A percentile compares a stretch with the other conserved stretches of the same genome.
Evolutionary conservation across 2,329 filamentous ascomycete species (phyloP).

Genomic region (Pseudomassariella vexata): DNA sequence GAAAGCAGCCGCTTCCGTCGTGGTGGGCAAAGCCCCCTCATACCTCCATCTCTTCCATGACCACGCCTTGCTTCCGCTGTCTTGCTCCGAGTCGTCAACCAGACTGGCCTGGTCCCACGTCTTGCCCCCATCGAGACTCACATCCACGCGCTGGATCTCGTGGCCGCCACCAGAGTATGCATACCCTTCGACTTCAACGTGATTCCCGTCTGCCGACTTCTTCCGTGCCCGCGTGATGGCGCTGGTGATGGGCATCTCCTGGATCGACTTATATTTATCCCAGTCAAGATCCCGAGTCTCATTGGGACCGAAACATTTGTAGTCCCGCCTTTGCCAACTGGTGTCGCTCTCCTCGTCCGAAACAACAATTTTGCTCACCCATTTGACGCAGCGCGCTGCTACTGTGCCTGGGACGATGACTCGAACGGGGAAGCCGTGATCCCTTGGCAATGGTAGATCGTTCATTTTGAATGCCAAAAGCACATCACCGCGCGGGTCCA

Average conservation of each 20-base stretch:
- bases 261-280: slow-evolving; percentile 57
- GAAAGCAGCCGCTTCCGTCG: slow-evolving; percentile 46
- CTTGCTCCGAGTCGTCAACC: slow-evolving; percentile 37
- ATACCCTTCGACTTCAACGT: slow-evolving; percentile 48
- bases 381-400: slow-evolving; percentile 63
- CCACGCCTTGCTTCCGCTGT: slow-evolving; percentile 46
- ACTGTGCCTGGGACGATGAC: slow-evolving; percentile 60
- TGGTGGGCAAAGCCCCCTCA: slow-evolving; percentile 37
- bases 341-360: slow-evolving; percentile 61
- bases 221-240: slow-evolving; percentile 47
- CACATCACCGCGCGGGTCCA: slow-evolving; percentile 58
- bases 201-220: slow-evolving; percentile 6
- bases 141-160: slow-evolving; percentile 60
- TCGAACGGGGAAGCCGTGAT: slow-evolving; percentile 61
- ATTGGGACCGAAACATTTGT: slow-evolving; percentile 64
- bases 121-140: slow-evolving; percentile 56
- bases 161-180: slow-evolving; percentile 64
- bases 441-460: slow-evolving; percentile 52
- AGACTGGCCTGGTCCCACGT: slow-evolving; percentile 61
- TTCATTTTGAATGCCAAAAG: slow-evolving; percentile 66
- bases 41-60: slow-evolving; percentile 61
- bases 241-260: slow-evolving; percentile 63
- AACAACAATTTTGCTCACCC: slow-evolving; percentile 58
- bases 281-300: slow-evolving; percentile 52
- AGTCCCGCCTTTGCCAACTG: slow-evolving; percentile 62